Conservation (phyloP, 208 protist genomes). For the Phytomonas francai region DNA sequence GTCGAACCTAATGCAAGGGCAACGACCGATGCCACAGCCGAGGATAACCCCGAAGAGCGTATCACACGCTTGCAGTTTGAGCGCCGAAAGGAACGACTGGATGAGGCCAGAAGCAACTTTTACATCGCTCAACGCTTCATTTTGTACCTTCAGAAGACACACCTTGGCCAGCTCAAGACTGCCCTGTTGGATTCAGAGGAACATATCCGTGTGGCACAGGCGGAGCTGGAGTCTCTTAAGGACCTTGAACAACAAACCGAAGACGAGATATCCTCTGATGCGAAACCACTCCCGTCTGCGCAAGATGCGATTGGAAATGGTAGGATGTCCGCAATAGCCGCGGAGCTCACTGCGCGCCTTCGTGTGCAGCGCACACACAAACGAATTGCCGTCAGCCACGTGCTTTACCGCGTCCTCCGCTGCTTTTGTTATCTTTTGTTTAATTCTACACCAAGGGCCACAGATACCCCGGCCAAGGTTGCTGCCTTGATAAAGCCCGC, state of each 20-base stretch:
- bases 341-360: slow-evolving; percentile 13
- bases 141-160: slow-evolving; percentile 43
- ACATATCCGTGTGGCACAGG: slow-evolving; percentile 42
- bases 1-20: neutral
- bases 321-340: neutral
- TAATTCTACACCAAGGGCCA: slow-evolving; percentile 57
- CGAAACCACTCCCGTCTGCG: neutral
- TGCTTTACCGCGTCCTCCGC: slow-evolving; percentile 58
- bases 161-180: slow-evolving; percentile 51
- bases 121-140: slow-evolving; percentile 73
- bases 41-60: slow-evolving; percentile 13
- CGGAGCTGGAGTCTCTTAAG: slow-evolving; percentile 13
- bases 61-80: slow-evolving; percentile 18
- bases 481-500: slow-evolving; percentile 76
- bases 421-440: slow-evolving; percentile 74
- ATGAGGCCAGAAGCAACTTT: slow-evolving; percentile 44
- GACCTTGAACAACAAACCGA: slow-evolving; percentile 22
- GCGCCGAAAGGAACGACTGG: slow-evolving; percentile 28
- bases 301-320: neutral
- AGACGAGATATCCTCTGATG: slow-evolving; percentile 8
- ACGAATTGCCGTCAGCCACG: slow-evolving; percentile 35
- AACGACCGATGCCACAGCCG: slow-evolving; percentile 10
- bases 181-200: slow-evolving; percentile 36
- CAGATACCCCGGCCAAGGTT: slow-evolving; percentile 59
- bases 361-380: slow-evolving; percentile 34